phyloP scores from a whole-genome alignment of 108 stramenopile species.

The Pseudonitzschia multiseries region DNA sequence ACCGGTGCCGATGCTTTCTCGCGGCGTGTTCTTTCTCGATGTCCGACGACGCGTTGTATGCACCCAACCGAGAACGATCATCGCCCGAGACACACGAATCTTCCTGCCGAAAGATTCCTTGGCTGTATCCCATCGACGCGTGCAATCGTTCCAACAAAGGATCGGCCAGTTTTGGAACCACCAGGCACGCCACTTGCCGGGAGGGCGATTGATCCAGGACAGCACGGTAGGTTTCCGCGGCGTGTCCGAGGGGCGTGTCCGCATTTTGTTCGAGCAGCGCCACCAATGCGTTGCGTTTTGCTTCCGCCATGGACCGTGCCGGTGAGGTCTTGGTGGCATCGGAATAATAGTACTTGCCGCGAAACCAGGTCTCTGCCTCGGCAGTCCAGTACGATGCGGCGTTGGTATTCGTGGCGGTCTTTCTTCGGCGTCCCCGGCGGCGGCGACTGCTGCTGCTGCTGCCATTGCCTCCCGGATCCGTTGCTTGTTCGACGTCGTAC shows the following conservation, averaged over 20 bases:
- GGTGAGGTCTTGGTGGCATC: neutral
- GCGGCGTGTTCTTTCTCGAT: neutral
- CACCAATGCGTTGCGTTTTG: neutral
- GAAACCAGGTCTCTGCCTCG: neutral
- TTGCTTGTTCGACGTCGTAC: neutral
- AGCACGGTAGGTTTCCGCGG: neutral
- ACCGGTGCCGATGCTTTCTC: neutral
- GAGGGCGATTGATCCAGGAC: neutral
- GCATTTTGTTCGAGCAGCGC: neutral
- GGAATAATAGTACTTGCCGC: constrained; percentile 5
- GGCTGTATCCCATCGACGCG: neutral
- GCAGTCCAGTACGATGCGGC: neutral
- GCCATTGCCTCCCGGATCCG: neutral
- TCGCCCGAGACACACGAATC: too few relatives aligned
- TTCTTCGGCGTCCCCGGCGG: neutral
- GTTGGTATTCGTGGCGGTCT: neutral
- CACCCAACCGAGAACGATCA: too few relatives aligned
- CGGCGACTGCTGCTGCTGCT: neutral
- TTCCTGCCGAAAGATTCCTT: too few relatives aligned
- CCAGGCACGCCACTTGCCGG: neutral
- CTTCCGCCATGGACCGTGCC: neutral
- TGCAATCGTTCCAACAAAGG: neutral
- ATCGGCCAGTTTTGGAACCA: neutral
- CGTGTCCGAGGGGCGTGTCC: neutral
- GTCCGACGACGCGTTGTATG: too few relatives aligned